These are phyloP conservation scores for Gnomoniopsis sp. DNA, from an alignment of 2,329 filamentous ascomycete genomes.

Conservation along the genomic window DNA sequence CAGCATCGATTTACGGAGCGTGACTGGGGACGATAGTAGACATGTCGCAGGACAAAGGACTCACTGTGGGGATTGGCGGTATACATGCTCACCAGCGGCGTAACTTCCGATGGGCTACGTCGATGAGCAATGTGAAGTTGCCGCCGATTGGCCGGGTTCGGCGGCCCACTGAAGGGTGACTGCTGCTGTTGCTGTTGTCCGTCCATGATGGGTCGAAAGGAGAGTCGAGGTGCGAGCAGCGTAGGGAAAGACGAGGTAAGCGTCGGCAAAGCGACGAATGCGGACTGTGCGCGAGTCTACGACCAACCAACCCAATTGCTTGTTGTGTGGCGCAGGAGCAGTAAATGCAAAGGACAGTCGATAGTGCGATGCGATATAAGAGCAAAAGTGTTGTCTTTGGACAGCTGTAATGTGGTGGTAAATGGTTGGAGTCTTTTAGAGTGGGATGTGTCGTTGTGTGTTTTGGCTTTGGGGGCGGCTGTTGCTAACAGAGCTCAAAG, in stretches of 20 bases:
- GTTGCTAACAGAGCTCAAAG: conserved; percentile 18
- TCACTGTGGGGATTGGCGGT: conserved; percentile 58
- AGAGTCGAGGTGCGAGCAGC: background rate
- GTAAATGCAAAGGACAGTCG: conserved; percentile 15
- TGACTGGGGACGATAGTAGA: background rate
- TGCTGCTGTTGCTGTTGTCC: conserved; percentile 51
- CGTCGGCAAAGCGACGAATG: background rate
- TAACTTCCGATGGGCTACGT: conserved; percentile 94
- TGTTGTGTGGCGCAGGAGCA: conserved; percentile 3
- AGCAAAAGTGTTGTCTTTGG: background rate
- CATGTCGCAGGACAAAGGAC: conserved; percentile 28
- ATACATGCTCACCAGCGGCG: conserved; percentile 94
- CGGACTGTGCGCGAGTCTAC: background rate
- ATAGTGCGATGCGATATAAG: background rate
- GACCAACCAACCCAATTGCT: background rate
- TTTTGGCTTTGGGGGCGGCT: conserved; percentile 14
- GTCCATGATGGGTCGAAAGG: conserved; percentile 55
- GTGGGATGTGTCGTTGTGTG: background rate
- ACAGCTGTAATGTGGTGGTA: background rate
- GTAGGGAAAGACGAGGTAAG: conserved; percentile 21
- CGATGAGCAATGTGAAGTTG: conserved; percentile 91
- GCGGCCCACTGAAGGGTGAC: conserved; percentile 53
- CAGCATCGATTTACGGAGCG: background rate
- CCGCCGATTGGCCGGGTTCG: conserved; percentile 78
- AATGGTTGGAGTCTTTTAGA: background rate